Conservation (phyloP, 129 eudicot species). For the Flaveria sonorensis region DNA sequence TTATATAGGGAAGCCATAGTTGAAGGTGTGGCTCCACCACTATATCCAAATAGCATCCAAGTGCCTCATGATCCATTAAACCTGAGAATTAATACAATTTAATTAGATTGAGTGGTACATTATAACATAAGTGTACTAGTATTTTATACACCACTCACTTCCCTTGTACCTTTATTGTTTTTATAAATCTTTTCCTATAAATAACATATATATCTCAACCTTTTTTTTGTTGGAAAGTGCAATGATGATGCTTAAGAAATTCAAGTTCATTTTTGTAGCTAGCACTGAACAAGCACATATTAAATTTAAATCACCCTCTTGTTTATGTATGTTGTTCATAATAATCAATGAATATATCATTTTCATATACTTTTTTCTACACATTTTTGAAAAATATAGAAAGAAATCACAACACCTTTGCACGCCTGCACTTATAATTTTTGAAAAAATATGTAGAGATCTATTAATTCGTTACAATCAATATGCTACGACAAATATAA, state of each 20-base stretch:
- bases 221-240: background rate
- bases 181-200: background rate
- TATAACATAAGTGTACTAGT: background rate
- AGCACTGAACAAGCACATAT: no score
- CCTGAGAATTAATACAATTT: background rate
- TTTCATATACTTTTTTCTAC: no score
- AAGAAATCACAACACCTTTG: no score
- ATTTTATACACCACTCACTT: slow-evolving; percentile 8
- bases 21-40: slow-evolving; percentile 4
- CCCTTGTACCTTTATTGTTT: background rate
- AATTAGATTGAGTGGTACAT: background rate
- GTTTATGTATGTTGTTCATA: no score
- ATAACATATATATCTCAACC: background rate
- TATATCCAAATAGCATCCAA: slow-evolving; percentile 1
- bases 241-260: background rate
- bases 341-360: no score
- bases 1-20: slow-evolving; percentile 39
- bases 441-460: no score
- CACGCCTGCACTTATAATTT: no score
- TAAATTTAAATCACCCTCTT: no score
- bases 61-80: background rate
- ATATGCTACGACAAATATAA: no score
- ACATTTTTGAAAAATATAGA: no score
- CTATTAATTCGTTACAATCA: no score
- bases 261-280: background rate